phyloP scores from a whole-genome alignment of 345 rosid genomes.

The Erucastrum elatum region DNA sequence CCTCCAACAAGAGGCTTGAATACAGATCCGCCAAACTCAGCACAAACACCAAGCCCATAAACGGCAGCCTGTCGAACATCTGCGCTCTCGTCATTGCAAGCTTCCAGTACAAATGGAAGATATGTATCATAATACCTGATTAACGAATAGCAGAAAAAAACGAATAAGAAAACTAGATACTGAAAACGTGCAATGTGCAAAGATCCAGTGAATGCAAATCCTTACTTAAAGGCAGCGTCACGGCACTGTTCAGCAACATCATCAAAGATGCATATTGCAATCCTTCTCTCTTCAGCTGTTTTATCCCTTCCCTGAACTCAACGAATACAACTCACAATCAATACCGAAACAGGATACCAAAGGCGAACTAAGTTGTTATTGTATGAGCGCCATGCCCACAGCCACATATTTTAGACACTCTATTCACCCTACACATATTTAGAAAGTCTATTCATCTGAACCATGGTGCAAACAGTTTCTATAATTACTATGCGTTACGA shows the following conservation, averaged over 20 bases:
- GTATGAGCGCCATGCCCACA: not conserved
- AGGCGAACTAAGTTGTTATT: not conserved
- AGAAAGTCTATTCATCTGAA: constrained; percentile 4
- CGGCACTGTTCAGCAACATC: constrained; percentile 99
- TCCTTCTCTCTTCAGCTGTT: constrained; percentile 99
- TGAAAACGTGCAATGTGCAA: not conserved
- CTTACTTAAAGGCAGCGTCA: constrained; percentile 90
- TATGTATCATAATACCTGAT: constrained; percentile 89
- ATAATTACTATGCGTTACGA: not conserved
- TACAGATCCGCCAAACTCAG: constrained; percentile 90
- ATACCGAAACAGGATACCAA: constrained; percentile 7
- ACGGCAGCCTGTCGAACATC: constrained; percentile 99
- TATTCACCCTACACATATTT: not conserved
- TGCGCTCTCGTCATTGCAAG: constrained; percentile 88
- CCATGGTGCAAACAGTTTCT: not conserved
- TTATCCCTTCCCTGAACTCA: constrained; percentile 86
- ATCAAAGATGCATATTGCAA: constrained; percentile 99
- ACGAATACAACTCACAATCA: constrained; percentile 2
- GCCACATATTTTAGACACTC: not conserved
- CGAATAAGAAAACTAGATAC: constrained; percentile 19
- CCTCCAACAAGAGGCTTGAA: constrained; percentile 98
- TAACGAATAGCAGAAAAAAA: constrained; percentile 23
- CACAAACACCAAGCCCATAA: constrained; percentile 99
- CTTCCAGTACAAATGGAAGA: constrained; percentile 97
- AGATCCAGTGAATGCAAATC: constrained; percentile 5